Base-by-base conservation (phyloP, 176 grass and related monocot species). In the Oryza meyeriana region DNA sequence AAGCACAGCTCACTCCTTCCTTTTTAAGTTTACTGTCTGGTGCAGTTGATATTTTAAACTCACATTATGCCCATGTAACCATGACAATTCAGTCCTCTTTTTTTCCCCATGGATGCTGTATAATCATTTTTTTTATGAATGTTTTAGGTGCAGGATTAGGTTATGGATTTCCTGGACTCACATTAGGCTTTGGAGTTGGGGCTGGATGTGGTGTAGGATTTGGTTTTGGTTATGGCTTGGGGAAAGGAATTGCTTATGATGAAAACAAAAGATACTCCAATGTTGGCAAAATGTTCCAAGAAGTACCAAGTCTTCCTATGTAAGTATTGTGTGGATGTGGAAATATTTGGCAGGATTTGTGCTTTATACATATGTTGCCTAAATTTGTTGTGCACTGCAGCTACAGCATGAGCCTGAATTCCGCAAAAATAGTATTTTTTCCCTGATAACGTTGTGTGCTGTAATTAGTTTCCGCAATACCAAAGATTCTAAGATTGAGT, bases 91-190 rank as follows among this genome's bases (percentile, higher is more conserved):
- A 17, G 20, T 50, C 16, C 16, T 16, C n/a, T 45, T 47, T 13
- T 76, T 36, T 47, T 68, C 12, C 5, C 5, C 12, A 58, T 33
- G 66, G 41, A 26, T 85, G 18, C 12, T 50, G 3, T 59, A 71
- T 72, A 24, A 42, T 72, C 74, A 16, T 40, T 12, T 4, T 58
- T 40, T 81, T 45, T 42, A 36, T 77, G 5, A 68, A 67, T 69
- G 63, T 62, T 84, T 69, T 73, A 97, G 95, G 92, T 76, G 57
- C 89, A 25, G 95, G 92, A 66, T 62, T 94, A 67, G 95, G 95
- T 57, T 58, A 66, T 84, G 95, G 95, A 80, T 67, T 98, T 87
- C 92, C 95, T 81, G 92, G 95, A 71, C 68, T 98, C 74, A 91
- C 84, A 35, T 42, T 94, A 26, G 95, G 95, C 34, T 64, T 97